Conservation (phyloP, 345 rosid genomes). For the Geranium rotundifolium region DNA sequence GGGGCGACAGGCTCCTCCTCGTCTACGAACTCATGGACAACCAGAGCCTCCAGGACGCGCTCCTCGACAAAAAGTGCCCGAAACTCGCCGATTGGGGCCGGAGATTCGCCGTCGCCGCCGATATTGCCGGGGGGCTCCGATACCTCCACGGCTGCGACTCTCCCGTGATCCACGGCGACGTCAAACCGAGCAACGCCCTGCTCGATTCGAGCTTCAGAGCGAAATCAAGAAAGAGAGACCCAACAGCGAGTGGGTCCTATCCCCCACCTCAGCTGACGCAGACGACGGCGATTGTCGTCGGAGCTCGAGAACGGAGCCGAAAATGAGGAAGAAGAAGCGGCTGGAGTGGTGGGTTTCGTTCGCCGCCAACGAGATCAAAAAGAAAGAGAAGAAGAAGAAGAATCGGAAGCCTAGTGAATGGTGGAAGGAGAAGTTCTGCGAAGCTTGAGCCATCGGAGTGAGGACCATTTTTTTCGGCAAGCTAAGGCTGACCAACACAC, state of each 20-base stretch:
- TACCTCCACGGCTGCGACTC: conserved; percentile 54
- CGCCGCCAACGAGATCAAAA: conserved; percentile 43
- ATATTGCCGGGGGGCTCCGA: conserved; percentile 62
- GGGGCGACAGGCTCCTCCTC: conserved; percentile 43
- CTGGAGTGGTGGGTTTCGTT: conserved; percentile 86
- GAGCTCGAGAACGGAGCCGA: conserved; percentile 26
- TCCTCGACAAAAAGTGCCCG: too few species aligned
- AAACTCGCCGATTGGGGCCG: conserved; percentile 59
- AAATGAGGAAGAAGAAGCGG: conserved; percentile 34
- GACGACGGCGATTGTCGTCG: neutral
- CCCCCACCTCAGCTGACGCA: conserved; percentile 15
- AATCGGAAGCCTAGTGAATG: conserved; percentile 74
- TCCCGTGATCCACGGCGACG: conserved; percentile 77
- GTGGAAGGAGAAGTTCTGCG: conserved; percentile 97
- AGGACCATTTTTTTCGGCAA: too few species aligned
- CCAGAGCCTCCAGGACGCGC: too few species aligned
- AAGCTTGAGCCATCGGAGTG: too few species aligned
- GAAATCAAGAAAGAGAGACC: conserved; percentile 79
- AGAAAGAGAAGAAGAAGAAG: conserved; percentile 41
- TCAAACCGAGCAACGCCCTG: conserved; percentile 74
- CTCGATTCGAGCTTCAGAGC: conserved; percentile 54
- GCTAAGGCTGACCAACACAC: too few species aligned
- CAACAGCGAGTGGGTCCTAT: conserved; percentile 51
- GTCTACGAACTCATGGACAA: too few species aligned
- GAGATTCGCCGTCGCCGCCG: conserved; percentile 40